Evolutionary conservation across 2,329 filamentous ascomycete species (phyloP), one percentile per base, ranked within the genome.

Genomic region (Verticillium zaregamsianum): DNA sequence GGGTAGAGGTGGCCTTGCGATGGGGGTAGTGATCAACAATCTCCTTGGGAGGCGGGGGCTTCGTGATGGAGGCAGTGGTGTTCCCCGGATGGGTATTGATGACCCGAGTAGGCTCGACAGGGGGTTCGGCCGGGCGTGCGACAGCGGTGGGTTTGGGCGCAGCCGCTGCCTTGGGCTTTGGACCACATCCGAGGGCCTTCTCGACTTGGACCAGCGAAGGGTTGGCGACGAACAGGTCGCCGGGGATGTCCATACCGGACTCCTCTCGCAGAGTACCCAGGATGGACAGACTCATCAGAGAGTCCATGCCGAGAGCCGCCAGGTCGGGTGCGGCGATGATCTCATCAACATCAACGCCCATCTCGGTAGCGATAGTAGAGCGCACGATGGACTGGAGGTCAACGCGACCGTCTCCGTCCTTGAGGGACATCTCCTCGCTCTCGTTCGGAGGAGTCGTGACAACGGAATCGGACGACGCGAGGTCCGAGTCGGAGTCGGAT

Each of bases 301-400:
- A 86, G 69, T 87, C 84, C 76, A 87, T 84, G 3, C 84, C 84
- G 14, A 86, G 74, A 2, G 82, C 80, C n/a, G 80, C 79, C 60
- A 86, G 75, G 65, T 85, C 81, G 0, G 81, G 79, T 0, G 81
- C 80, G 25, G 81, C 81, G 3, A 82, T 72, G 33, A 86, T 78
- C 67, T 91, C 88, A 33, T 87, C 84, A 12, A 89, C 78, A 28
- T 88, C 84, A n/a, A 91, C 85, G 62, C 87, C 87, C 82, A 91
- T 90, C 73, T 91, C 89, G 40, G 82, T 79, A n/a, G 88, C 85
- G 64, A 91, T 86, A 61, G 88, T 90, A 60, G 84, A 82, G 72
- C 89, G 86, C 56, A 90, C 81, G 67, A 82, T 72, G 70, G 79
- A 68, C 76, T 81, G 76, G 40, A 84, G 69, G 70, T 80, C 77